These are phyloP conservation scores for Favolaschia claudopus DNA, from an alignment of 768 basidiomycete genomes.

Conservation along the genomic window DNA sequence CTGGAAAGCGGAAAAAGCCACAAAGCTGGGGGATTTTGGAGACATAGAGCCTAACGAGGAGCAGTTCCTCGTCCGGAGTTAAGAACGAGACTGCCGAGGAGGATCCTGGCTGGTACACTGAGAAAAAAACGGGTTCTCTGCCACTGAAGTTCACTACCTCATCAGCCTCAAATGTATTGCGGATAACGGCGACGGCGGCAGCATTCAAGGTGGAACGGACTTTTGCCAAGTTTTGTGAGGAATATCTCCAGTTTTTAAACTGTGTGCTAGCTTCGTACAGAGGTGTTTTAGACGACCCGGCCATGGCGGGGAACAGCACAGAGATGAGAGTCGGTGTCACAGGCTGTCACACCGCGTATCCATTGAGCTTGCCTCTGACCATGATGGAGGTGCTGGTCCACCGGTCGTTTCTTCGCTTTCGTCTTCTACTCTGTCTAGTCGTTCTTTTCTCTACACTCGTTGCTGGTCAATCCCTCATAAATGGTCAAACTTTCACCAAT, in stretches of 20 bases:
- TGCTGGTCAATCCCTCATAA: constrained; percentile 32
- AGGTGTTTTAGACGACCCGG: constrained; percentile 42
- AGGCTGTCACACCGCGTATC: neutral
- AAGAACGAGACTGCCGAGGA: constrained; percentile 79
- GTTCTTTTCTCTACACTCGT: constrained; percentile 19
- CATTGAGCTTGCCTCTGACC: neutral
- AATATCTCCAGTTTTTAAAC: constrained; percentile 90
- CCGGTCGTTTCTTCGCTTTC: constrained; percentile 14
- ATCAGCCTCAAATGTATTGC: constrained; percentile 78
- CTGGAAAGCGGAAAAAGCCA: constrained; percentile 85
- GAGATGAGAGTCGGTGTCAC: neutral
- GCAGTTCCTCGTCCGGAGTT: constrained; percentile 80
- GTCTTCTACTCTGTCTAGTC: constrained; percentile 3
- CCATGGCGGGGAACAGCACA: constrained; percentile 12
- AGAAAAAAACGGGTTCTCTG: neutral
- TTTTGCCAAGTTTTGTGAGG: constrained; percentile 64
- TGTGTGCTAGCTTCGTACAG: constrained; percentile 84
- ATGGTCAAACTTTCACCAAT: constrained; percentile 43
- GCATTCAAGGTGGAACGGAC: constrained; percentile 75
- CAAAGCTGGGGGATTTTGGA: constrained; percentile 88
- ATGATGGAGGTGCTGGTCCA: constrained; percentile 29
- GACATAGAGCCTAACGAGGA: constrained; percentile 89
- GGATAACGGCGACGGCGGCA: constrained; percentile 80
- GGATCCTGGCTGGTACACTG: constrained; percentile 66
- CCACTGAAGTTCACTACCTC: constrained; percentile 57